phyloP scores from a whole-genome alignment of 306 rosid genomes.

The Cucumis hystrix region DNA sequence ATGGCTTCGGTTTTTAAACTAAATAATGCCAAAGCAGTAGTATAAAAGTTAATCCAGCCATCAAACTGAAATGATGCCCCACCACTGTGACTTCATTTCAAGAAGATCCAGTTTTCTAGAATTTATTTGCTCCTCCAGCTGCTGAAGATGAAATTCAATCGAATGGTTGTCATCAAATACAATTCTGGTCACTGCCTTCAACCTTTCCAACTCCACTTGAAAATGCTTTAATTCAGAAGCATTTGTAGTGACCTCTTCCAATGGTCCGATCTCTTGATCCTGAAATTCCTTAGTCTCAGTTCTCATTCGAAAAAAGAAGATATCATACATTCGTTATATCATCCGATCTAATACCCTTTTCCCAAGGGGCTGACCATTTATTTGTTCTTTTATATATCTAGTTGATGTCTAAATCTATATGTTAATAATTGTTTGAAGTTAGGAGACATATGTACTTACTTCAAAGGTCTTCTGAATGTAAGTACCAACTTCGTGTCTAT shows the following conservation, averaged over 20 bases:
- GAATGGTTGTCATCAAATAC: slow-evolving; percentile 35
- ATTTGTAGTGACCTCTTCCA: slow-evolving; percentile 22
- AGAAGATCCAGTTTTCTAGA: slow-evolving; percentile 28
- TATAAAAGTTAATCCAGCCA: neutral
- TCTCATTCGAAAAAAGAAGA: slow-evolving; percentile 16
- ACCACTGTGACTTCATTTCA: slow-evolving; percentile 52
- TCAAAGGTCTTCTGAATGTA: neutral
- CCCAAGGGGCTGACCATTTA: neutral
- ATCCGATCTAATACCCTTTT: neutral
- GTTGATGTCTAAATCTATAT: neutral
- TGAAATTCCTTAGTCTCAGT: slow-evolving; percentile 17
- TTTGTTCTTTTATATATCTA: neutral
- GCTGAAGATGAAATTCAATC: slow-evolving; percentile 41
- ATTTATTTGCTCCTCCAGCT: slow-evolving; percentile 39
- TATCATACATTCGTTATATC: neutral
- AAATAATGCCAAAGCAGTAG: neutral
- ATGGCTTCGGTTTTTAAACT: neutral
- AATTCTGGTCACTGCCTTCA: slow-evolving; percentile 41
- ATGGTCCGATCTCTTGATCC: slow-evolving; percentile 28
- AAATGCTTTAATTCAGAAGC: slow-evolving; percentile 42
- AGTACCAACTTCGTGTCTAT: slow-evolving; percentile 5
- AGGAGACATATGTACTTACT: neutral
- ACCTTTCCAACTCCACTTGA: slow-evolving; percentile 44
- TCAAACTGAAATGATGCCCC: slow-evolving; percentile 11
- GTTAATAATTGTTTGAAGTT: neutral